A percentile compares a stretch with the other conserved stretches of the same genome.
phyloP scores from a whole-genome alignment of 441 rosid genomes.

The Brassica hybrid region DNA sequence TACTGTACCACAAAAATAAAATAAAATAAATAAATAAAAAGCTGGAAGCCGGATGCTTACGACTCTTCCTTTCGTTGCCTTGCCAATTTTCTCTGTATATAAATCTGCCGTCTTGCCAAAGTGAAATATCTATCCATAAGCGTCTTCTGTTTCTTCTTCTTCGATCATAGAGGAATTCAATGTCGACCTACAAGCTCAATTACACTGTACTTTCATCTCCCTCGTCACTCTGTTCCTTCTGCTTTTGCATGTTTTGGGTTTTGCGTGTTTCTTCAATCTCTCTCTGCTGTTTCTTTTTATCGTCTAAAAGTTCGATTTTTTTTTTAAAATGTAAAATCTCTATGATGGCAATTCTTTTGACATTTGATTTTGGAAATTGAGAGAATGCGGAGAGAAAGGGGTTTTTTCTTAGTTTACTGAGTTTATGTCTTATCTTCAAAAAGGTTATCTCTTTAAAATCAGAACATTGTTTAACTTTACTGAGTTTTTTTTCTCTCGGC shows the following conservation, averaged over 20 bases:
- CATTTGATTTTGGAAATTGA: conserved; percentile 13
- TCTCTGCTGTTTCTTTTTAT: background rate
- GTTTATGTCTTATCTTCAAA: background rate
- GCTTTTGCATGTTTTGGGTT: background rate
- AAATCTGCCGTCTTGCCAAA: conserved; percentile 31
- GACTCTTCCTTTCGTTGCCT: background rate
- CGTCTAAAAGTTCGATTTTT: conserved; percentile 4
- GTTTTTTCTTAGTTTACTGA: background rate
- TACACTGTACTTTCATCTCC: conserved; percentile 50
- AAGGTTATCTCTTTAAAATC: conserved; percentile 10
- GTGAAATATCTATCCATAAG: background rate
- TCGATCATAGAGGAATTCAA: conserved; percentile 33
- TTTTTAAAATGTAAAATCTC: background rate
- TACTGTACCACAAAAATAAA: background rate
- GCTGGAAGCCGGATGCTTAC: background rate
- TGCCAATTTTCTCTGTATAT: background rate
- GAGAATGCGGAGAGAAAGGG: background rate
- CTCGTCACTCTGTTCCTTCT: background rate
- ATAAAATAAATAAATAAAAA: background rate
- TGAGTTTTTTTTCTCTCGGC: conserved; percentile 12
- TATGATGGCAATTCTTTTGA: conserved; percentile 12
- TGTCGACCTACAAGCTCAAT: conserved; percentile 68
- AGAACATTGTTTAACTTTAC: background rate
- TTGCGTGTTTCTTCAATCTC: background rate
- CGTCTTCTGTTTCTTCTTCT: conserved; percentile 29